A percentile compares a stretch with the other conserved stretches of the same genome.
phyloP scores from a whole-genome alignment of 257 asterid species.

The Linaria vulgaris region DNA sequence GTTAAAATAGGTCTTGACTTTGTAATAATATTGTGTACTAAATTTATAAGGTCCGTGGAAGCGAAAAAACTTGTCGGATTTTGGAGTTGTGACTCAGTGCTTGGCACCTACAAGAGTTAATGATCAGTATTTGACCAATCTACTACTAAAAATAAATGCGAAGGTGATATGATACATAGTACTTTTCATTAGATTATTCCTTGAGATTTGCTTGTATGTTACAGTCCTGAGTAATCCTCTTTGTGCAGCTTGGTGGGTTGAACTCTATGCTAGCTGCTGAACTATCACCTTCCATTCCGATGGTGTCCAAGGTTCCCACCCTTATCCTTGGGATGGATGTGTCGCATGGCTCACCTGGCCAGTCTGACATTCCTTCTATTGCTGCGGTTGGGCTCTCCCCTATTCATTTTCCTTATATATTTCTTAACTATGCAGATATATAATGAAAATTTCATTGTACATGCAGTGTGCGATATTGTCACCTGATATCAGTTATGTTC shows the following conservation, averaged over 20 bases:
- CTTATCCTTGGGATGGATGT: slow-evolving; percentile 94
- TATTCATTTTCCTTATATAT: not conserved
- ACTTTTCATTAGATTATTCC: not conserved
- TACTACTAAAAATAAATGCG: slow-evolving; percentile 82
- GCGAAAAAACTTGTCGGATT: slow-evolving; percentile 72
- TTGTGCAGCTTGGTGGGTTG: slow-evolving; percentile 82
- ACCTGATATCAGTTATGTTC: slow-evolving; percentile 10
- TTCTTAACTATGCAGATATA: not conserved
- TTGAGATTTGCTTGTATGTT: not conserved
- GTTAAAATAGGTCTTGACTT: not conserved
- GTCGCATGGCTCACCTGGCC: slow-evolving; percentile 97
- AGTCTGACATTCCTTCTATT: slow-evolving; percentile 87
- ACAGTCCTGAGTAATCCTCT: not conserved
- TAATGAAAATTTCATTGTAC: no score
- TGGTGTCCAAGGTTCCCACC: slow-evolving; percentile 76
- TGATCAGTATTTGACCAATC: slow-evolving; percentile 79
- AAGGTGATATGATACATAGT: slow-evolving; percentile 46
- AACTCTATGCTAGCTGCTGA: slow-evolving; percentile 75
- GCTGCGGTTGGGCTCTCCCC: slow-evolving; percentile 67
- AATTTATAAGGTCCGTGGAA: slow-evolving; percentile 86
- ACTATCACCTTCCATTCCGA: slow-evolving; percentile 52
- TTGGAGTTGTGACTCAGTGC: slow-evolving; percentile 89
- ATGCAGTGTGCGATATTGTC: no score
- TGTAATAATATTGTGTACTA: not conserved
- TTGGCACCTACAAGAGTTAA: slow-evolving; percentile 67